phyloP scores from a whole-genome alignment of 768 basidiomycete species.

The Chalciporus sphaerocephalus region DNA sequence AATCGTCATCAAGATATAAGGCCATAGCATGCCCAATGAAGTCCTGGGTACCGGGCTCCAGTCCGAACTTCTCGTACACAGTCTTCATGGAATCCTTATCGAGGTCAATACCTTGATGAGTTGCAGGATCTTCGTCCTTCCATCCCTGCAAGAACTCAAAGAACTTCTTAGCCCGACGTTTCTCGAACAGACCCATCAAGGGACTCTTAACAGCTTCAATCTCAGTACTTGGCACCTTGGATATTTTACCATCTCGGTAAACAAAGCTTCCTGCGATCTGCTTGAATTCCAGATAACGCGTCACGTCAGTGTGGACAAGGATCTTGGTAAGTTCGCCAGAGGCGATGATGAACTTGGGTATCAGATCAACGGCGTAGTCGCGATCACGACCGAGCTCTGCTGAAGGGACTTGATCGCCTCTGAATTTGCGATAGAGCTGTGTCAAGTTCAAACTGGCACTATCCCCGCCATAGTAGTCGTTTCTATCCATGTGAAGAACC shows the following conservation, averaged over 20 bases:
- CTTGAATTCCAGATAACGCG: slow-evolving; percentile 98
- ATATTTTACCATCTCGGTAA: slow-evolving; percentile 93
- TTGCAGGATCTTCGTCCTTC: slow-evolving; percentile 93
- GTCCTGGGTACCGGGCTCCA: slow-evolving; percentile 96
- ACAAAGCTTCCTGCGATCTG: slow-evolving; percentile 99
- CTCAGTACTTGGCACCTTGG: slow-evolving; percentile 96
- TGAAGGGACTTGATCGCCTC: slow-evolving; percentile 69
- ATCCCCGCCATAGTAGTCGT: slow-evolving; percentile 98
- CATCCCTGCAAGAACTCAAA: slow-evolving; percentile 95
- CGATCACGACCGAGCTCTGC: slow-evolving; percentile 90
- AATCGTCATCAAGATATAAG: slow-evolving; percentile 94
- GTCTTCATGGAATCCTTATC: slow-evolving; percentile 90
- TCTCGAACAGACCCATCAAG: slow-evolving; percentile 99
- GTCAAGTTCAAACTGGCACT: slow-evolving; percentile 96
- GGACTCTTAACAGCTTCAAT: slow-evolving; percentile 94
- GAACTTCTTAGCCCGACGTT: slow-evolving; percentile 96
- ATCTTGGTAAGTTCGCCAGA: slow-evolving; percentile 97
- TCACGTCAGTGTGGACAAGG: slow-evolving; percentile 98
- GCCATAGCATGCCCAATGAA: slow-evolving; percentile 99
- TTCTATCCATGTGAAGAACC: slow-evolving; percentile 97
- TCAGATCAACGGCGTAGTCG: slow-evolving; percentile 96
- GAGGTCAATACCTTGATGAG: slow-evolving; percentile 91
- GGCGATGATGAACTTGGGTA: slow-evolving; percentile 99
- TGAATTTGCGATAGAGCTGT: slow-evolving; percentile 98
- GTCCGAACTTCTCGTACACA: slow-evolving; percentile 94